These are phyloP conservation scores for Anthostomella pinea DNA, from an alignment of 2,329 filamentous ascomycete genomes.

Conservation along the genomic window DNA sequence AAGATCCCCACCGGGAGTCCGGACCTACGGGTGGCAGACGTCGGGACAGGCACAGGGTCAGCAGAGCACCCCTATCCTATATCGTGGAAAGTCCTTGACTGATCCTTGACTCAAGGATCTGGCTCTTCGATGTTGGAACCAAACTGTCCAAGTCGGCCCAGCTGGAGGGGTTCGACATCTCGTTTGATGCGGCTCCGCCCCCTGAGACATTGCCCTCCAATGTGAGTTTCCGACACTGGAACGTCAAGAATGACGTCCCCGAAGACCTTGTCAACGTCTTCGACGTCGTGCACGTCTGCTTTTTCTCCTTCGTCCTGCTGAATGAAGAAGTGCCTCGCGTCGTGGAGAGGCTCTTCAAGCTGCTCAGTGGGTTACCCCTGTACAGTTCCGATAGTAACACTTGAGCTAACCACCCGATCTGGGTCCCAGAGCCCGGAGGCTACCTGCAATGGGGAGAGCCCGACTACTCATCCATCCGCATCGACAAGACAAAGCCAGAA, in stretches of 20 bases:
- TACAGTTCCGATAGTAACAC: not conserved
- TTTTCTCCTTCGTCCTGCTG: slow-evolving; percentile 17
- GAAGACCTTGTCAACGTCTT: slow-evolving; percentile 17
- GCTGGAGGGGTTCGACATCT: slow-evolving; percentile 23
- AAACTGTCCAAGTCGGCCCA: slow-evolving; percentile 9
- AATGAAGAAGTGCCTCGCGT: slow-evolving; percentile 12
- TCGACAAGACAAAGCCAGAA: slow-evolving; percentile 8
- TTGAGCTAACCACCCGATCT: not conserved
- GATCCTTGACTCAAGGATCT: slow-evolving; percentile 7
- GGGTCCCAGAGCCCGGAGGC: slow-evolving; percentile 16
- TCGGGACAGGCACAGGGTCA: slow-evolving; percentile 26
- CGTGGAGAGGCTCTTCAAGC: slow-evolving; percentile 11
- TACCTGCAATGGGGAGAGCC: slow-evolving; percentile 21
- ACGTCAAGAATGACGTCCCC: slow-evolving; percentile 14
- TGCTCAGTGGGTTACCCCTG: slow-evolving; percentile 16
- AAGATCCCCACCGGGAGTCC: slow-evolving; percentile 14
- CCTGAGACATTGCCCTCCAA: slow-evolving; percentile 13
- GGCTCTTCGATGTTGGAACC: slow-evolving; percentile 10
- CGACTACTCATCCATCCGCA: slow-evolving; percentile 8
- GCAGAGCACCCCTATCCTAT: no score
- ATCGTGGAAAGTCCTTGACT: no score
- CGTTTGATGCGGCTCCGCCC: slow-evolving; percentile 20
- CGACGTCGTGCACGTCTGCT: slow-evolving; percentile 23
- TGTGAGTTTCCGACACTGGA: slow-evolving; percentile 14
- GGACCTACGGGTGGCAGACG: slow-evolving; percentile 21